Conservation (phyloP, 179 eudicot species). For the Pouteria campechiana region DNA sequence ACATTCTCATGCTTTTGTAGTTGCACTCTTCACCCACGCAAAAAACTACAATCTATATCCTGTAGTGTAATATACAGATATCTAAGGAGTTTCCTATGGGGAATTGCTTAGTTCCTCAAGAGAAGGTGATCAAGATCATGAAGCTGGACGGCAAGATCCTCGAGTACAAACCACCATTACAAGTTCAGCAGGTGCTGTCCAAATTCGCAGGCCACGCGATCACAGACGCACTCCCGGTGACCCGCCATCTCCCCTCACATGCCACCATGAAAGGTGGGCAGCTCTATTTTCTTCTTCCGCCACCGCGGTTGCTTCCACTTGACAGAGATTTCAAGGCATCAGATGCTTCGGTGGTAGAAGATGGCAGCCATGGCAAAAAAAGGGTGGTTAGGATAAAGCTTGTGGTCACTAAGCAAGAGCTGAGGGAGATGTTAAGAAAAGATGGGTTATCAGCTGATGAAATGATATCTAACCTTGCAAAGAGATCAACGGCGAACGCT, state of each 20-base stretch:
- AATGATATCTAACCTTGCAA: constrained; percentile 23
- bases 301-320: constrained; percentile 7
- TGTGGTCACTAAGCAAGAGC: constrained; percentile 62
- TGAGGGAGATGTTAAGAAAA: constrained; percentile 36
- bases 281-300: constrained; percentile 34
- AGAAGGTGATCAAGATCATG: constrained; percentile 19
- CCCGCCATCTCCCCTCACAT: constrained; percentile 18
- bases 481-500: constrained; percentile 1
- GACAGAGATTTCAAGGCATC: constrained; percentile 12
- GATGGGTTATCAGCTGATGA: constrained; percentile 35
- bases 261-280: constrained; percentile 17
- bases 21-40: too few relatives aligned
- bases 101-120: constrained; percentile 45
- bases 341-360: constrained; percentile 26
- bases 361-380: constrained; percentile 5
- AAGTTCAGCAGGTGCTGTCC: constrained; percentile 36
- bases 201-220: constrained; percentile 29
- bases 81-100: too few relatives aligned
- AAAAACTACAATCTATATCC: too few relatives aligned
- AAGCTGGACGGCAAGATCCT: constrained; percentile 38
- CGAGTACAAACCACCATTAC: constrained; percentile 29
- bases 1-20: too few relatives aligned
- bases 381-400: constrained; percentile 54
- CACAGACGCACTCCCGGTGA: constrained; percentile 20
- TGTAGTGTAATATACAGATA: too few relatives aligned